Evolutionary conservation across 2,329 filamentous ascomycete species (phyloP), one percentile per base, ranked within the genome.

Genomic region (Dryadomyces sulphureus): DNA sequence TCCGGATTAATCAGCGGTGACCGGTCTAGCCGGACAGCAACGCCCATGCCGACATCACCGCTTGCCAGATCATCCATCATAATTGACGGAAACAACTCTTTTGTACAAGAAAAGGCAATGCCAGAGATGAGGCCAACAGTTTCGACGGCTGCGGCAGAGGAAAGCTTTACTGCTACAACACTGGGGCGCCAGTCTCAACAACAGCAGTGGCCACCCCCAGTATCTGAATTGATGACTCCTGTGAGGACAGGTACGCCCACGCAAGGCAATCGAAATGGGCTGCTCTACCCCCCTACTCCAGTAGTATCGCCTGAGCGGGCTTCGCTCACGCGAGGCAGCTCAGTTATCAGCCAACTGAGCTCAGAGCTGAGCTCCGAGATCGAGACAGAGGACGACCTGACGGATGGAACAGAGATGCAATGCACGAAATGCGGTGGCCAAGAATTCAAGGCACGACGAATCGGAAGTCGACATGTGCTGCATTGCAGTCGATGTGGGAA

Each of bases 381-480:
- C 44, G 50, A 54, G 6, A 32, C 17, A 16, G 47, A 38, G 16
- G 43, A 42, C 12, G 46, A 24, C 30, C 41, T 36, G 9, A 38
- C 32, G 5, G 49, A 50, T 2, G 45, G 43, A 21, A 57, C 49
- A 19, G 61, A 56, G 40, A 59, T 74, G 52, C 66, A 60, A 21
- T 84, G 81, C 54, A 62, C 65, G 20, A 69, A 68, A 49, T 86
- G 81, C 55, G 70, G 71, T 5, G 69, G 73, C 2, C 70, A 62
- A 19, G 75, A 78, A 49, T 86, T 86, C 53, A 75, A 75, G 52
- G 73, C 73, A 2, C 75, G 70, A 52, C 75, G 70, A 49, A 62
- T 69, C 4, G 68, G 34, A n/a, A 70, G 69, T 7, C 66, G 65
- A 45, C 73, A 77, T 56, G 68, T 66, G 49, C 60, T 84, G 52